Base-by-base conservation (phyloP, 805 yeast species). In the Candida boleticola region DNA sequence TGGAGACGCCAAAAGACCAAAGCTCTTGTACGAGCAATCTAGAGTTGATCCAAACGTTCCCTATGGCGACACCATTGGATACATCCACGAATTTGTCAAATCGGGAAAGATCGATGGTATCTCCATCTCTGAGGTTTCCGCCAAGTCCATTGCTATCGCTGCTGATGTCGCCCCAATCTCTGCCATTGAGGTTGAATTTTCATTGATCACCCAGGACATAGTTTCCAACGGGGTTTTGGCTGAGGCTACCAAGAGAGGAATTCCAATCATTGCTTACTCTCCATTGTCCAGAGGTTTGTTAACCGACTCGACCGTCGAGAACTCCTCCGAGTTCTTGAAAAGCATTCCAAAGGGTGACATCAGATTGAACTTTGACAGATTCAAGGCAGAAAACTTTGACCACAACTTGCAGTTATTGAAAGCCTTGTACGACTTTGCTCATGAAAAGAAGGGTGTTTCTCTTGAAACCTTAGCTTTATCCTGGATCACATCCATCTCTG, bases 201-300 rank as follows among this genome's bases (percentile, higher is more conserved):
- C 95, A 2, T 57, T 90, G 43, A 78, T 83, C 66, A 60, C 80
- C n/a, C 74, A 78, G 35, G 86, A 84, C 13, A 75, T 83, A 29
- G 55, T 80, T 34, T 44, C 58, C 2, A 80, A 85, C 56, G 96
- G 92, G 1, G 71, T 85, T 17, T 75, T 82, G 47, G 77, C 72
- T 3, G 73, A 76, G 4, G 78, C 83, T 48, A 72, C 76, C 17
- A 79, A 82, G 46, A 61, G 73, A 26, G 70, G 70, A 13, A 76
- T 89, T 42, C 84, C 93, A 11, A 68, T 87, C 23, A 69, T 87
- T 43, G 86, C 89, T 20, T 89, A 89, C 63, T 84, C 95, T 23
- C 97, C 97, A 23, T 70, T 89, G 42, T 83, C 89, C 7, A 74
- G 86, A 53, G 97, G 96, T 1, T 66, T 83, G 46, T 71, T 89